Evolutionary conservation across 2,329 filamentous ascomycete species (phyloP).

Genomic region (Phaeomoniella chlamydospora): DNA sequence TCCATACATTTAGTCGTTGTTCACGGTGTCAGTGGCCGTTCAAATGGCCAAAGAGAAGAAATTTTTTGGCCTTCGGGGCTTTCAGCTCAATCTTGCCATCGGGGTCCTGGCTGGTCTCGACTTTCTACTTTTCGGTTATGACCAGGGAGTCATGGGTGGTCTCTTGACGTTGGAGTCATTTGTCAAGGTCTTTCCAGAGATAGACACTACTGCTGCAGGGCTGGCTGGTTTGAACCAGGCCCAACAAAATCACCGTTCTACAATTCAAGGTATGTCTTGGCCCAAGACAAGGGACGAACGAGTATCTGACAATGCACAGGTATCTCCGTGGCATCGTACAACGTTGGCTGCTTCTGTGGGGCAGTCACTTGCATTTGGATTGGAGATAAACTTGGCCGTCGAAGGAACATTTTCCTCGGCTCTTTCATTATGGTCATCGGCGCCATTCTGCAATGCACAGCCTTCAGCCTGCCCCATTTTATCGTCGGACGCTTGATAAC

Average conservation of each 20-base stretch:
- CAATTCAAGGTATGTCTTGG: constrained; percentile 20
- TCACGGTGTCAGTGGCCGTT: too few species aligned
- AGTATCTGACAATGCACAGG: constrained; percentile 17
- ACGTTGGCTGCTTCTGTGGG: constrained; percentile 35
- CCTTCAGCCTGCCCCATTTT: constrained; percentile 32
- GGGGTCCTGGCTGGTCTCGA: constrained; percentile 45
- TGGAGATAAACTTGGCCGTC: constrained; percentile 36
- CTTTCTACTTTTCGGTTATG: constrained; percentile 40
- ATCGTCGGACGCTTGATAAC: constrained; percentile 37
- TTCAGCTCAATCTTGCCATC: constrained; percentile 52
- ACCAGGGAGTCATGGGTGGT: constrained; percentile 63
- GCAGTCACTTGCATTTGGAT: constrained; percentile 35
- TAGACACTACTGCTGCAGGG: constrained; percentile 26
- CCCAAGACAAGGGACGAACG: too few species aligned
- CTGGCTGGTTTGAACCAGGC: constrained; percentile 5
- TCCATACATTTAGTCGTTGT: too few species aligned
- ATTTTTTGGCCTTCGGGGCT: constrained; percentile 53
- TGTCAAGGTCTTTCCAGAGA: constrained; percentile 36
- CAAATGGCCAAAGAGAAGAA: too few species aligned
- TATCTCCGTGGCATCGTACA: constrained; percentile 27
- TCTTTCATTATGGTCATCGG: constrained; percentile 35
- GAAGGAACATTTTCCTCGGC: constrained; percentile 33
- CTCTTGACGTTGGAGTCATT: constrained; percentile 57
- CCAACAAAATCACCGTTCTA: constrained; percentile 15
- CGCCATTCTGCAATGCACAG: constrained; percentile 30